phyloP scores from a whole-genome alignment of 1,139 yeast species.

The Yamadazyma taylorii region DNA sequence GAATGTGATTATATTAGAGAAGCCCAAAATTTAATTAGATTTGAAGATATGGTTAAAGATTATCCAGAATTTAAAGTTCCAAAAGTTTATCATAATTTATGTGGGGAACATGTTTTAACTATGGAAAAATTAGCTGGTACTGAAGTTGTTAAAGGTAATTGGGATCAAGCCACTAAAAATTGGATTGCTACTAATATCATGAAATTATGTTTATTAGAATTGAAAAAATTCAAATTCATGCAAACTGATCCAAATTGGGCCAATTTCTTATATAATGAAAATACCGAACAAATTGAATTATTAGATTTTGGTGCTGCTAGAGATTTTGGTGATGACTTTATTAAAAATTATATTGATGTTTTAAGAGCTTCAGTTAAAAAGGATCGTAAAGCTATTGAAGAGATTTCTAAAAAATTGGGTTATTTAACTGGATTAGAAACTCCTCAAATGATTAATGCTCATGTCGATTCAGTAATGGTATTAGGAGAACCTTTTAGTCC shows the following conservation, averaged over 20 bases:
- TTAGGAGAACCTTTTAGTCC: slow-evolving; percentile 90
- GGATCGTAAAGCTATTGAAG: slow-evolving; percentile 65
- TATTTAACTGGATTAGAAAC: slow-evolving; percentile 91
- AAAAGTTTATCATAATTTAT: slow-evolving; percentile 69
- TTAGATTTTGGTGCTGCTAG: slow-evolving; percentile 96
- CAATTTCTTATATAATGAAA: slow-evolving; percentile 78
- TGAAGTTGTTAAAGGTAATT: slow-evolving; percentile 77
- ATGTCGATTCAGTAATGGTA: slow-evolving; percentile 85
- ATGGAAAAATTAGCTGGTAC: slow-evolving; percentile 87
- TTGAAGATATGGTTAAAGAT: slow-evolving; percentile 57
- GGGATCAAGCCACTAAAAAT: slow-evolving; percentile 72
- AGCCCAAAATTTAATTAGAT: slow-evolving; percentile 74
- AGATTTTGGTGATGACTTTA: slow-evolving; percentile 64
- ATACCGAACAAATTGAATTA: slow-evolving; percentile 70
- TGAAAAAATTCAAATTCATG: slow-evolving; percentile 85
- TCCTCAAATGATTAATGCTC: slow-evolving; percentile 85
- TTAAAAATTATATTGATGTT: slow-evolving; percentile 65
- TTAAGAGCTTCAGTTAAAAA: slow-evolving; percentile 74
- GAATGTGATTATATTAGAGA: slow-evolving; percentile 95
- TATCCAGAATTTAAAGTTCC: slow-evolving; percentile 82
- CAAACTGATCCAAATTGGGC: slow-evolving; percentile 99
- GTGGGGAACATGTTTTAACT: slow-evolving; percentile 82
- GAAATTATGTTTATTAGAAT: slow-evolving; percentile 83
- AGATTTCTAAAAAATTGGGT: slow-evolving; percentile 73
- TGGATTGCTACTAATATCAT: slow-evolving; percentile 85